phyloP scores from a whole-genome alignment of 192 early-diverging fungal species.

The Umbelopsis sp. region DNA sequence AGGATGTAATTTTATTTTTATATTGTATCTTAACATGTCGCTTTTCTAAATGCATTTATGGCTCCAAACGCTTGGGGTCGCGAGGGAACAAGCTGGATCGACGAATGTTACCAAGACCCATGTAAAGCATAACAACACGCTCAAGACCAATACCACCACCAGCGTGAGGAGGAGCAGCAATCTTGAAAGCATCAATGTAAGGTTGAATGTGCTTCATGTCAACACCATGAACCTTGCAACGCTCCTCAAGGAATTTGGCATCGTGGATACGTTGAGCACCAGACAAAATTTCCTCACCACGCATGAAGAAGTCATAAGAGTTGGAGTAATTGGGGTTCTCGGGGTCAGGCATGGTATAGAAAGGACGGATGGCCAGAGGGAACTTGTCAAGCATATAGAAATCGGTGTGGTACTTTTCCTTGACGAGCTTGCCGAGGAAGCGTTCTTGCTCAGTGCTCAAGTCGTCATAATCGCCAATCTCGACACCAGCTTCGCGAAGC shows the following conservation, averaged over 20 bases:
- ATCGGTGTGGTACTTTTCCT: constrained; percentile 94
- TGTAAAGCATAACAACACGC: constrained; percentile 96
- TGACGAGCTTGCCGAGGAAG: constrained; percentile 84
- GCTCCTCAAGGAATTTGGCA: constrained; percentile 74
- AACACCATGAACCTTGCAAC: constrained; percentile 75
- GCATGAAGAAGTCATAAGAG: constrained; percentile 99
- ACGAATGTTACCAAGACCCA: constrained; percentile 94
- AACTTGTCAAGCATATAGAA: constrained; percentile 99
- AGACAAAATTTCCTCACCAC: constrained; percentile 98
- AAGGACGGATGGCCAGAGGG: constrained; percentile 92
- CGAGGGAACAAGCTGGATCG: constrained; percentile 93
- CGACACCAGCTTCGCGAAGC: constrained; percentile 84
- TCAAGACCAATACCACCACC: constrained; percentile 97
- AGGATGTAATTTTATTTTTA: neutral
- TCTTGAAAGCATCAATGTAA: constrained; percentile 96
- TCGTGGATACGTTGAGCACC: constrained; percentile 99
- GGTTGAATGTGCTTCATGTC: constrained; percentile 82
- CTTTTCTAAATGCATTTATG: constrained; percentile 53
- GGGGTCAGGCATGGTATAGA: constrained; percentile 99
- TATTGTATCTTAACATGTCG: neutral
- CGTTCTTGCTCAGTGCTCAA: constrained; percentile 87
- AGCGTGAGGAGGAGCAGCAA: constrained; percentile 95
- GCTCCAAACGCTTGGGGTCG: constrained; percentile 91
- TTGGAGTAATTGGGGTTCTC: constrained; percentile 87
- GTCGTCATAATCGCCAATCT: constrained; percentile 94